Conservation (phyloP, 192 early-diverging fungal species). For the Mortierella alpina region DNA sequence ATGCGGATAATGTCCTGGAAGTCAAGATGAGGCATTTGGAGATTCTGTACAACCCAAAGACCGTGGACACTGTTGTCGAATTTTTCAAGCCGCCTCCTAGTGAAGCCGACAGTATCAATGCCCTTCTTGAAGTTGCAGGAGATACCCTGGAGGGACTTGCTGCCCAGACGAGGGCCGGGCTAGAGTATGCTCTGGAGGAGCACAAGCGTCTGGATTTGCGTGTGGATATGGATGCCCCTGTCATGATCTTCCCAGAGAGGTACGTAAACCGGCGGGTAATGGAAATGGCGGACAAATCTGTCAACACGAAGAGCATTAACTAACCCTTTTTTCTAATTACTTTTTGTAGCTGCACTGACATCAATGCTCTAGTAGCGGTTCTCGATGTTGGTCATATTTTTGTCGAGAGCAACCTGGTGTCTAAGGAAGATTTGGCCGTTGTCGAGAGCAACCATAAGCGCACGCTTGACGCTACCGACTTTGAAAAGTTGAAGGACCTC, state of each 20-base stretch:
- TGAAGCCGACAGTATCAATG: slow-evolving; percentile 79
- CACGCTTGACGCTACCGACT: slow-evolving; percentile 70
- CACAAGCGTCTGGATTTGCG: slow-evolving; percentile 92
- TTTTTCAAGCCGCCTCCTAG: slow-evolving; percentile 88
- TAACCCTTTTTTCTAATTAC: not conserved
- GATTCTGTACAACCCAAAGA: slow-evolving; percentile 86
- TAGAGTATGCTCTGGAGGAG: slow-evolving; percentile 84
- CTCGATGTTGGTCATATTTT: slow-evolving; percentile 94
- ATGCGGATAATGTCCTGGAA: slow-evolving; percentile 86
- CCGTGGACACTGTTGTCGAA: slow-evolving; percentile 76
- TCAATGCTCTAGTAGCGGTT: slow-evolving; percentile 78
- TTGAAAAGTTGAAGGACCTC: slow-evolving; percentile 76
- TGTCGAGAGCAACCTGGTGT: slow-evolving; percentile 86
- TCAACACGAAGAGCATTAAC: not conserved
- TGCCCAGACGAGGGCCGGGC: slow-evolving; percentile 87
- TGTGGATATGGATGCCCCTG: slow-evolving; percentile 97
- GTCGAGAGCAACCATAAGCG: slow-evolving; percentile 75
- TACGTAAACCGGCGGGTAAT: slow-evolving; percentile 11
- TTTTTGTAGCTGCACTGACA: slow-evolving; percentile 58
- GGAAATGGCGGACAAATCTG: not conserved
- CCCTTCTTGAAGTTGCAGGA: slow-evolving; percentile 76
- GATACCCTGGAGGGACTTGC: slow-evolving; percentile 88
- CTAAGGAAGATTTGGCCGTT: slow-evolving; percentile 71
- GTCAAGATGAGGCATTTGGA: slow-evolving; percentile 91
- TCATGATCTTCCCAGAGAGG: slow-evolving; percentile 89